Evolutionary conservation across 1,284 basidiomycete genomes (phyloP), one percentile per base, ranked within the genome.

Genomic region (Volvariella surrecta): DNA sequence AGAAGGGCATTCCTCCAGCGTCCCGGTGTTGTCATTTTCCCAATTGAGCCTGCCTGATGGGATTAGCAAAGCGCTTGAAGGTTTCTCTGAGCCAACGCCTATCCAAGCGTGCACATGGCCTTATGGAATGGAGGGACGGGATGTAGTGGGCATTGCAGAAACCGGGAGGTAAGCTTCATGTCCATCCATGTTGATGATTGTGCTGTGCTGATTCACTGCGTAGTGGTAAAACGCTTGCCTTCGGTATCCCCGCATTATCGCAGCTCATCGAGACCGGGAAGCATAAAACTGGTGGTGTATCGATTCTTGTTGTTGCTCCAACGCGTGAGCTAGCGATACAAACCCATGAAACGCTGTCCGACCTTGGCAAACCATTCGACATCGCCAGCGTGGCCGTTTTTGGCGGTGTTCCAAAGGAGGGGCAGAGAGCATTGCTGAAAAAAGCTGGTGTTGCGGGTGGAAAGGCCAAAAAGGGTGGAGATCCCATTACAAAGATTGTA

Each of bases 31-130:
- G 38, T 73, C 79, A 7, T 96, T 99, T 61, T 65, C 74, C 37
- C 79, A 87, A 50, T 72, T 92, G 1, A 69, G 79, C 32, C 74
- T 95, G 44, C 79, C 85, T 11, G 61, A 69, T 3, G 65, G 71
- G 10, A 72, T 94, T 18, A 73, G 70, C 46, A 61, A 62, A 8
- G 86, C 79, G 16, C 83, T 92, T 44, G 46, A 53, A 13, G 58
- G 71, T 7, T 99, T 95, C 69, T 76, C 82, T 46, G 82, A 88
- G 54, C 96, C 96, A 0, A 96, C 94, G 0, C 92, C 95, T 0
- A 94, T 99, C 47, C 95, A 99, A 62, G 84, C 92, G 3, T 96
- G 91, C 56, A 84, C 93, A 24, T 99, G 95, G 95, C 92, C 93
- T 2, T 82, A 89, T 15, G 76, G 90, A 4, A 67, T 98, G 21